phyloP scores from a whole-genome alignment of 371 early-diverging fungal species.

The Mortierella sp. region DNA sequence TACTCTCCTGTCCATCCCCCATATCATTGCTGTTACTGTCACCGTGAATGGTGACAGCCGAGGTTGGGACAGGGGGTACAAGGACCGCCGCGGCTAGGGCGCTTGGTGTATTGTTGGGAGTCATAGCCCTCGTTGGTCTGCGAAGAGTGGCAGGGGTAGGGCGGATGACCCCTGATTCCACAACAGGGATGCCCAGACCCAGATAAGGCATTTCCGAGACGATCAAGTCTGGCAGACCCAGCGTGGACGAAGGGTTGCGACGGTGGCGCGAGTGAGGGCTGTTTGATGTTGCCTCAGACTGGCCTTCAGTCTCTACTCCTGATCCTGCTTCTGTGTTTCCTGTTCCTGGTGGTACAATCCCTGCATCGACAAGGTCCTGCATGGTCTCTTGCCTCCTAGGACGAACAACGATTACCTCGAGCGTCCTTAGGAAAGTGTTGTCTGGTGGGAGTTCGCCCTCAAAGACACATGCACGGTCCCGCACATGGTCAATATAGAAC shows the following conservation, averaged over 20 bases:
- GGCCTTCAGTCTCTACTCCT: neutral
- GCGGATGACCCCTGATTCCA: slow-evolving; percentile 1
- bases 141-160: neutral
- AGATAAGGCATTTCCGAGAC: neutral
- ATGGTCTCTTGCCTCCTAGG: neutral
- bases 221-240: neutral
- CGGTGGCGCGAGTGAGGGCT: neutral
- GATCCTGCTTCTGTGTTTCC: neutral
- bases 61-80: neutral
- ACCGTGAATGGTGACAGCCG: neutral
- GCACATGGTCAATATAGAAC: slow-evolving; percentile 36
- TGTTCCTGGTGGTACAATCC: neutral
- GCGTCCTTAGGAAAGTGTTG: neutral
- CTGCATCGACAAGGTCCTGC: neutral
- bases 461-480: slow-evolving; percentile 31
- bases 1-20: neutral
- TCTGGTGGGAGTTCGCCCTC: slow-evolving; percentile 18
- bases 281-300: neutral
- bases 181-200: slow-evolving; percentile 1
- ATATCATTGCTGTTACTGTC: neutral
- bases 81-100: neutral
- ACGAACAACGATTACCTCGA: slow-evolving; percentile 3
- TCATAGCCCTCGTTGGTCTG: neutral
- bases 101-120: neutral
- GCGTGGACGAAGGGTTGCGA: neutral